Evolutionary conservation across 106 monocot species (phyloP).

Genomic region (Platanthera guangdongensis): DNA sequence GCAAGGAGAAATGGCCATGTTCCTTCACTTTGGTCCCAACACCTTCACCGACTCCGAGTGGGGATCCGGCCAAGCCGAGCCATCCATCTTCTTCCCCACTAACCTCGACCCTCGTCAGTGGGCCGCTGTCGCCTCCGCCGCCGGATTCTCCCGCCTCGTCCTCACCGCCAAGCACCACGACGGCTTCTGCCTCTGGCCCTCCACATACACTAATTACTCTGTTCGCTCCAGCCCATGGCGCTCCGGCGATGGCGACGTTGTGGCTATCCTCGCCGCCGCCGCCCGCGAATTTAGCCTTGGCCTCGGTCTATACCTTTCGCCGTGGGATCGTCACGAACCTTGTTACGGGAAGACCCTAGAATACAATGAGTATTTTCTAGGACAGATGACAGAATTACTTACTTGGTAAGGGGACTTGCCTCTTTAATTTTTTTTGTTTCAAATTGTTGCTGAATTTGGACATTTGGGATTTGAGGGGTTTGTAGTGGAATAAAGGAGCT

Average conservation of each 20-base stretch:
- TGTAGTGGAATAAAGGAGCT: neutral
- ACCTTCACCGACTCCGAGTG: slow-evolving; percentile 98
- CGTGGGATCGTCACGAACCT: slow-evolving; percentile 87
- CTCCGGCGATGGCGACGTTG: slow-evolving; percentile 69
- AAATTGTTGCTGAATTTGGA: neutral
- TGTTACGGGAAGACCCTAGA: slow-evolving; percentile 59
- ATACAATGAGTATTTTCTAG: slow-evolving; percentile 83
- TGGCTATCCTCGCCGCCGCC: slow-evolving; percentile 61
- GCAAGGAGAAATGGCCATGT: slow-evolving; percentile 76
- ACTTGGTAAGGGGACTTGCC: slow-evolving; percentile 29
- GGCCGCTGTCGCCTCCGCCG: slow-evolving; percentile 37
- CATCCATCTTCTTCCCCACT: slow-evolving; percentile 52
- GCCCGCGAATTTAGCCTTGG: slow-evolving; percentile 49
- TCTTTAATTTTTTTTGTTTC: neutral
- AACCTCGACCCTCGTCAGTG: slow-evolving; percentile 72
- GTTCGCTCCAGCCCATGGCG: slow-evolving; percentile 55
- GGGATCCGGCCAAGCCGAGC: slow-evolving; percentile 61
- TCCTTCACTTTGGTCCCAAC: slow-evolving; percentile 96
- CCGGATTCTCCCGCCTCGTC: slow-evolving; percentile 63
- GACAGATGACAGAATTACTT: slow-evolving; percentile 86
- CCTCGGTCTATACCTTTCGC: slow-evolving; percentile 82
- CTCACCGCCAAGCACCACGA: slow-evolving; percentile 97
- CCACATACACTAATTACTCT: slow-evolving; percentile 78
- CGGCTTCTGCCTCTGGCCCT: slow-evolving; percentile 98
- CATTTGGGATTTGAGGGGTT: neutral